Conservation (phyloP, 208 protist genomes). For the Lotmaria passim region DNA sequence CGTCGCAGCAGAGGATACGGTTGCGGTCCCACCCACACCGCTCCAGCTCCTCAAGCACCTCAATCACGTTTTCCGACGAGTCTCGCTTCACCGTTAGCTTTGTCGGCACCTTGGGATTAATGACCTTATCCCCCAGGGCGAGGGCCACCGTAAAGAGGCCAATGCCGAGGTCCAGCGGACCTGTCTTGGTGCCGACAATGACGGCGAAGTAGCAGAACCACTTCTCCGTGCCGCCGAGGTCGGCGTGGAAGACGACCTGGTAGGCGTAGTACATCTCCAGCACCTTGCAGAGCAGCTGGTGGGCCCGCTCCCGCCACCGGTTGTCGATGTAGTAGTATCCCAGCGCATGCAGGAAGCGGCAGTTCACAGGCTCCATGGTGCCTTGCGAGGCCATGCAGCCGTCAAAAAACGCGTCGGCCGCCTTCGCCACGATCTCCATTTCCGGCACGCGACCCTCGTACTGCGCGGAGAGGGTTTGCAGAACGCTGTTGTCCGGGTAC, state of each 20-base stretch:
- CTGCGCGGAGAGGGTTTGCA: conserved; percentile 43
- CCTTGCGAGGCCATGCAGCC: conserved; percentile 45
- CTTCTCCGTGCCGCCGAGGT: conserved; percentile 42
- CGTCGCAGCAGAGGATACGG: conserved; percentile 55
- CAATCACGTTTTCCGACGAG: conserved; percentile 43
- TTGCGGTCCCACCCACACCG: conserved; percentile 67
- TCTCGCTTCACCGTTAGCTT: conserved; percentile 39
- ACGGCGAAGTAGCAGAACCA: conserved; percentile 52
- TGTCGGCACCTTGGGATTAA: conserved; percentile 46
- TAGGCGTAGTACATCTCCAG: conserved; percentile 66
- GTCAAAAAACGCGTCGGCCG: conserved; percentile 43
- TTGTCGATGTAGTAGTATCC: conserved; percentile 60
- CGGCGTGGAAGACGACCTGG: conserved; percentile 35
- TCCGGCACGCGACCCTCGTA: conserved; percentile 28
- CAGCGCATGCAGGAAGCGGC: conserved; percentile 41
- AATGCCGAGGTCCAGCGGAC: conserved; percentile 75
- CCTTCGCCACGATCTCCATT: conserved; percentile 39
- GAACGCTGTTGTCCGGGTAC: conserved; percentile 57
- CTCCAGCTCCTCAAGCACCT: conserved; percentile 60
- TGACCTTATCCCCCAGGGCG: conserved; percentile 34
- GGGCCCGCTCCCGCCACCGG: conserved; percentile 41
- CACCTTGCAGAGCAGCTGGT: conserved; percentile 49
- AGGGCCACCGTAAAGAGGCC: conserved; percentile 71
- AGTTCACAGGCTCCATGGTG: conserved; percentile 49
- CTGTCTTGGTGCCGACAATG: conserved; percentile 69